Percentiles rank a stretch among this genome's conserved stretches.
phyloP scores from a whole-genome alignment of 2,329 filamentous ascomycete species.

The Penicillium sp. region DNA sequence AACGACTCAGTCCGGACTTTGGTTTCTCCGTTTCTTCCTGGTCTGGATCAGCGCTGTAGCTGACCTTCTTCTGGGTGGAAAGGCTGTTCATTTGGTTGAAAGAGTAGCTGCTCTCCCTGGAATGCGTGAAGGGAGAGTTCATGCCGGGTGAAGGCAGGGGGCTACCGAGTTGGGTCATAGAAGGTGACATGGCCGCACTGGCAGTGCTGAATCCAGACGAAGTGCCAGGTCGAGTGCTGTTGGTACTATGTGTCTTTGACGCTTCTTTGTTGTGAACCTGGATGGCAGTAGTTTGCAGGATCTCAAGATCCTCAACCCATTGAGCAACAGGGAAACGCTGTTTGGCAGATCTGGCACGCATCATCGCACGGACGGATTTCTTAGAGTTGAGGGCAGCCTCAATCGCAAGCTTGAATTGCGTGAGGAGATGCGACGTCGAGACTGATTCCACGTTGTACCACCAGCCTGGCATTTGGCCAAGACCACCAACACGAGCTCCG shows the following conservation, averaged over 20 bases:
- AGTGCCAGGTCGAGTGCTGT: constrained; percentile 35
- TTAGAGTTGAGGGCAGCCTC: constrained; percentile 59
- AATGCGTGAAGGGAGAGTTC: constrained; percentile 27
- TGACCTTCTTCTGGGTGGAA: constrained; percentile 34
- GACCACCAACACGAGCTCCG: constrained; percentile 62
- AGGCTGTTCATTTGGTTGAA: constrained; percentile 34
- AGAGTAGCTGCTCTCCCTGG: constrained; percentile 23
- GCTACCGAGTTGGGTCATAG: constrained; percentile 17
- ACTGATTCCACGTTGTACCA: constrained; percentile 68
- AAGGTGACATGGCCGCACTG: constrained; percentile 27
- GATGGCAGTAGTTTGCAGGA: constrained; percentile 59
- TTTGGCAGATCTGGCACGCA: constrained; percentile 63
- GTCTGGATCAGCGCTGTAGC: constrained; percentile 39
- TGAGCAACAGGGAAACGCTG: constrained; percentile 66
- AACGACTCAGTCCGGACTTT: constrained; percentile 36
- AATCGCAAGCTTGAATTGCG: constrained; percentile 64
- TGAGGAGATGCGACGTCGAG: constrained; percentile 60
- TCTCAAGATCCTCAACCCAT: constrained; percentile 64
- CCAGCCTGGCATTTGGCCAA: constrained; percentile 68
- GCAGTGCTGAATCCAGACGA: constrained; percentile 43
- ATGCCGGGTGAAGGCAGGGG: constrained; percentile 26
- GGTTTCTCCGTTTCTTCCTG: constrained; percentile 32
- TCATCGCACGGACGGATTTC: constrained; percentile 55
- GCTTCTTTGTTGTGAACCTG: constrained; percentile 49
- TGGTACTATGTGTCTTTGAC: constrained; percentile 30